Percentiles rank a stretch among this genome's conserved stretches.
Evolutionary conservation across 352 stramenopile genomes (phyloP).

Genomic region (Globisporangium cederbergense): DNA sequence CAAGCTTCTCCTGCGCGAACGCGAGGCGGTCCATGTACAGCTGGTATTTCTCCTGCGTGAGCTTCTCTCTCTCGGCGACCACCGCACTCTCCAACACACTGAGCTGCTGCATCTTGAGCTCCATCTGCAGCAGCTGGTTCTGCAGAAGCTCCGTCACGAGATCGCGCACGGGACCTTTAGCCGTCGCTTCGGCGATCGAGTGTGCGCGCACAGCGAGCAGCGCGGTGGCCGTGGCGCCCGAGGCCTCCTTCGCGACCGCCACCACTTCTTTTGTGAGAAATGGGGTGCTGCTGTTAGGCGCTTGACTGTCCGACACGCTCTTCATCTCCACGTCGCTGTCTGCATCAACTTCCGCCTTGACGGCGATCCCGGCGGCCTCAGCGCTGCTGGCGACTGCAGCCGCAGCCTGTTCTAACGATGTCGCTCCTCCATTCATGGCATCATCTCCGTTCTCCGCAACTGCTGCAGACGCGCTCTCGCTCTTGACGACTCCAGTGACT

Average conservation of each 20-base stretch:
- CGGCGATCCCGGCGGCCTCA: constrained; percentile 36
- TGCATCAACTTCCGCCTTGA: constrained; percentile 33
- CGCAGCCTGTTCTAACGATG: constrained; percentile 35
- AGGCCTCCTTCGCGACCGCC: constrained; percentile 63
- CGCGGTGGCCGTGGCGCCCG: constrained; percentile 53
- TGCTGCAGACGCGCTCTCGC: not conserved
- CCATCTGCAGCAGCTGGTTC: constrained; percentile 72
- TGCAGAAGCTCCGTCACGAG: constrained; percentile 59
- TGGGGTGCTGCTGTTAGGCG: constrained; percentile 3
- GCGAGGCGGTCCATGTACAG: constrained; percentile 72
- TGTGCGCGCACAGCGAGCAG: constrained; percentile 56
- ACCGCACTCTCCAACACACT: constrained; percentile 53
- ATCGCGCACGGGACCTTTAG: constrained; percentile 37
- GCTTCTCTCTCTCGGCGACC: constrained; percentile 48
- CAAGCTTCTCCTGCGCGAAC: constrained; percentile 53
- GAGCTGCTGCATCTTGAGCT: constrained; percentile 77
- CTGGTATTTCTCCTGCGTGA: constrained; percentile 61
- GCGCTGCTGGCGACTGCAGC: constrained; percentile 35
- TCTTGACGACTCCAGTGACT: constrained; percentile 9
- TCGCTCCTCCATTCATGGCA: constrained; percentile 2
- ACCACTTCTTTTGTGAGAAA: constrained; percentile 46
- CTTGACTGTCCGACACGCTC: constrained; percentile 9
- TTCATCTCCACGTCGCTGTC: constrained; percentile 54
- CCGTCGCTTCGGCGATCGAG: constrained; percentile 38
- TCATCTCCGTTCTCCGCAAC: constrained; percentile 10